phyloP scores from a whole-genome alignment of 2,329 filamentous ascomycete species.

The Thielaviopsis cerberus region DNA sequence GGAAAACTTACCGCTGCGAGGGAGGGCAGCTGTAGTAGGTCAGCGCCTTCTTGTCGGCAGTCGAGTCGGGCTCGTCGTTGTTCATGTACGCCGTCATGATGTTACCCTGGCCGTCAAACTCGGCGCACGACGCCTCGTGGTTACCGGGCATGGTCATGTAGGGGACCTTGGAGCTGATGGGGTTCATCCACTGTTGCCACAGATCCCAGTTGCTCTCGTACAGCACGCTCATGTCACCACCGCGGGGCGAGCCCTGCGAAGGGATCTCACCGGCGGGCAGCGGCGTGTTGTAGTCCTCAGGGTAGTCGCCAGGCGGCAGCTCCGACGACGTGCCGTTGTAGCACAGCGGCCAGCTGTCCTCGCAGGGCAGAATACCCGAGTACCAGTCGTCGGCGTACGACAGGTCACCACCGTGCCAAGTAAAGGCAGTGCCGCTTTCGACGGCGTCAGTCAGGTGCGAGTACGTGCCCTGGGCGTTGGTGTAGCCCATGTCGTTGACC shows the following conservation, averaged over 20 bases:
- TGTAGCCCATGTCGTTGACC: constrained; percentile 35
- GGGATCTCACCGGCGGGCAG: constrained; percentile 26
- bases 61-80: constrained; percentile 24
- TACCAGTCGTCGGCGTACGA: constrained; percentile 33
- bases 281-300: constrained; percentile 23
- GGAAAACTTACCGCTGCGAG: constrained; percentile 21
- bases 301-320: constrained; percentile 22
- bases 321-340: constrained; percentile 28
- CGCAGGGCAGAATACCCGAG: constrained; percentile 30
- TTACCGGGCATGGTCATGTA: constrained; percentile 34
- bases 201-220: constrained; percentile 34
- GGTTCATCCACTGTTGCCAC: constrained; percentile 31
- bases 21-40: constrained; percentile 34
- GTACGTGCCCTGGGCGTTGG: constrained; percentile 30
- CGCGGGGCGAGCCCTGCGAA: constrained; percentile 27
- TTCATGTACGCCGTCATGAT: constrained; percentile 28
- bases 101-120: constrained; percentile 28
- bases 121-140: constrained; percentile 29
- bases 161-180: constrained; percentile 24
- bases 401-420: constrained; percentile 34
- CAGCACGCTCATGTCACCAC: constrained; percentile 29
- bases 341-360: constrained; percentile 28
- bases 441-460: constrained; percentile 23
- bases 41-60: constrained; percentile 20
- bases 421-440: constrained; percentile 28